Conservation (phyloP, 2,329 filamentous ascomycete genomes). For the Colletotrichum acutatum region DNA sequence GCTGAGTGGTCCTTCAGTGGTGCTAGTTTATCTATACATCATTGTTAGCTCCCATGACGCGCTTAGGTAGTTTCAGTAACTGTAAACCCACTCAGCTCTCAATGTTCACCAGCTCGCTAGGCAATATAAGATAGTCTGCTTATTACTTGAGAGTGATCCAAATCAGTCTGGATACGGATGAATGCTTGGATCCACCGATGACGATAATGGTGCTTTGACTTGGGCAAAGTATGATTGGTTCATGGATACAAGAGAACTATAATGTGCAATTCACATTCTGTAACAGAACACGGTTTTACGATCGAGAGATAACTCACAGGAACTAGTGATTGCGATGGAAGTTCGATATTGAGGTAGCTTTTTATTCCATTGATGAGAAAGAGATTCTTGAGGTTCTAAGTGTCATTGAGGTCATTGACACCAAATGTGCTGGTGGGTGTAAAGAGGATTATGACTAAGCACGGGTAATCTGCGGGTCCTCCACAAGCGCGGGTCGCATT, state of each 20-base stretch:
- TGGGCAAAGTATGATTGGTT: background rate
- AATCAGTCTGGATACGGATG: background rate
- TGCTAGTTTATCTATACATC: background rate
- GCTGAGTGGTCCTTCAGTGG: background rate
- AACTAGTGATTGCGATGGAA: background rate
- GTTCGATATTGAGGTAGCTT: background rate
- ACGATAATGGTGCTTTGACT: background rate
- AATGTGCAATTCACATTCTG: background rate
- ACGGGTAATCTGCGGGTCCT: constrained; percentile 23
- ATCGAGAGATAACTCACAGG: background rate
- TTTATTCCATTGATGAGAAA: background rate
- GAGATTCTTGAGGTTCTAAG: no score
- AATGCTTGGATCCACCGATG: background rate
- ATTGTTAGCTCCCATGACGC: background rate
- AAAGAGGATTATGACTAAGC: constrained; percentile 19
- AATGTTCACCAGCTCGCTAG: background rate
- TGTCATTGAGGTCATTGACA: background rate
- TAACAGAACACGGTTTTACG: background rate
- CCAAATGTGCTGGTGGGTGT: background rate
- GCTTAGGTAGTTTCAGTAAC: no score
- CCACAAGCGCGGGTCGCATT: constrained; percentile 25
- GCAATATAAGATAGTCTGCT: background rate
- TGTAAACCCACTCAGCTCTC: background rate
- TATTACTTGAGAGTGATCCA: background rate
- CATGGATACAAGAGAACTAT: background rate